phyloP scores from a whole-genome alignment of 2,329 filamentous ascomycete species.

The Botrytis squamosa region DNA sequence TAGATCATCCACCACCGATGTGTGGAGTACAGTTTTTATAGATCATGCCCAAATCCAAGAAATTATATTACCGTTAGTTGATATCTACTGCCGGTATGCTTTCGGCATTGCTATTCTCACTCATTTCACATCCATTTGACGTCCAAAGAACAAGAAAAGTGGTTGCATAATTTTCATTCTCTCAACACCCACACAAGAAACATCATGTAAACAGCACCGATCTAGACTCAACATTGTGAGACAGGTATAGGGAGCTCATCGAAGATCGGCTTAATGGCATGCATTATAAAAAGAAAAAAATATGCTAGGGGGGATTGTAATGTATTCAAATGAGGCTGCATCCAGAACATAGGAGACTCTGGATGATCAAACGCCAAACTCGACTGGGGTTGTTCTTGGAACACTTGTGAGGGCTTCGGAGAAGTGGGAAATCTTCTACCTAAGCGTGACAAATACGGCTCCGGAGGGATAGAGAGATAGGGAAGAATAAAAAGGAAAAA shows the following conservation, averaged over 20 bases:
- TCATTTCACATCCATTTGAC: not conserved
- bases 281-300: not conserved
- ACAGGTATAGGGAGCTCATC: not conserved
- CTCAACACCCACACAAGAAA: not conserved
- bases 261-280: not conserved
- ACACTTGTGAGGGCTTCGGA: slow-evolving; percentile 36
- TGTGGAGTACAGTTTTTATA: not conserved
- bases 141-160: not conserved
- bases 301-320: not conserved
- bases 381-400: slow-evolving; percentile 29
- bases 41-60: not conserved
- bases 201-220: too few species aligned
- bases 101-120: not conserved
- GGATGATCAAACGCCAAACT: slow-evolving; percentile 11
- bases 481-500: not conserved
- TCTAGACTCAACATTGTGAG: not conserved
- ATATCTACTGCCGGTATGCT: not conserved
- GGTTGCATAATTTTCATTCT: not conserved
- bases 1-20: not conserved
- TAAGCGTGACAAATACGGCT: slow-evolving; percentile 37
- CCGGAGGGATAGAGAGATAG: slow-evolving; percentile 9
- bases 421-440: slow-evolving; percentile 33
- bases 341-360: slow-evolving; percentile 12
- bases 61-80: not conserved
- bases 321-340: slow-evolving; percentile 15